phyloP scores from a whole-genome alignment of 129 eudicot species.

The Helichrysum umbraculigerum region DNA sequence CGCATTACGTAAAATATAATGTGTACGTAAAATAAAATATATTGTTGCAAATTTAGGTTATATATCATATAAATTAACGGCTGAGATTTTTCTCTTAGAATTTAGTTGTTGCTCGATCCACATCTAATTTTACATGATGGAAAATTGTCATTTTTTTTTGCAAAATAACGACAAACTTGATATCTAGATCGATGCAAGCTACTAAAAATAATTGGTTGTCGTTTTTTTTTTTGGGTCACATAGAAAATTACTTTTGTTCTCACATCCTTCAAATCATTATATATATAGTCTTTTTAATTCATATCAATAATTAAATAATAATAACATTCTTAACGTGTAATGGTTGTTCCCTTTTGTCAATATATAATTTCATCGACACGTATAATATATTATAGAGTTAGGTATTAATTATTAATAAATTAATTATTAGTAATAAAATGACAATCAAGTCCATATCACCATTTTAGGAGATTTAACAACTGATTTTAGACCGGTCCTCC shows the following conservation, averaged over 20 bases:
- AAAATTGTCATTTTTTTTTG: too few relatives aligned
- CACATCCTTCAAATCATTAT: background rate
- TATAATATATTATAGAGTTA: conserved; percentile 5
- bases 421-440: conserved; percentile 1
- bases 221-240: background rate
- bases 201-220: background rate
- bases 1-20: too few relatives aligned
- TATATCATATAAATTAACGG: too few relatives aligned
- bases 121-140: too few relatives aligned
- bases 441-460: conserved; percentile 13
- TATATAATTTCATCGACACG: conserved; percentile 22
- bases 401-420: background rate
- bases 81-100: too few relatives aligned
- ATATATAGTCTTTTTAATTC: background rate
- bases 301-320: background rate
- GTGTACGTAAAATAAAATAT: too few relatives aligned
- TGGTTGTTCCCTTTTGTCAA: conserved; percentile 20
- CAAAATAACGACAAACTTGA: background rate
- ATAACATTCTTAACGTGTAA: conserved; percentile 7
- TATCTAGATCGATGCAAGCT: too few relatives aligned
- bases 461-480: background rate
- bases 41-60: too few relatives aligned
- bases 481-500: background rate
- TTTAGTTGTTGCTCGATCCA: too few relatives aligned
- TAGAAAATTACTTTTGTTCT: background rate